These are phyloP conservation scores for Aspergillus jensenii DNA, from an alignment of 2,329 filamentous ascomycete species.

Conservation along the genomic window DNA sequence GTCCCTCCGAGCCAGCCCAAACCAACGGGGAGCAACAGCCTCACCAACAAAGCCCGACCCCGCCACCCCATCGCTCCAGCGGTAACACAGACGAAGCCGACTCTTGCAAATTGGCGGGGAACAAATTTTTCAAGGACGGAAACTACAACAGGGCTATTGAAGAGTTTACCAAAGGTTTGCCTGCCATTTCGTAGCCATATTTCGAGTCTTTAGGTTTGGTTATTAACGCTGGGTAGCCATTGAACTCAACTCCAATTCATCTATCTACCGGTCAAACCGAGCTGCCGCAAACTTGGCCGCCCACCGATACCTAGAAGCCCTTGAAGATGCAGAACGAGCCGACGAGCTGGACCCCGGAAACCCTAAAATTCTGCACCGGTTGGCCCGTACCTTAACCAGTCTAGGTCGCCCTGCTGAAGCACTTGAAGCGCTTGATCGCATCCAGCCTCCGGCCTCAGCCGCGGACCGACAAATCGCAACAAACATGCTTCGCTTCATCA, in stretches of 20 bases:
- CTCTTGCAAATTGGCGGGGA: constrained; percentile 85
- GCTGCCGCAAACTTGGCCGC: constrained; percentile 92
- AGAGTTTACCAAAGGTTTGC: constrained; percentile 89
- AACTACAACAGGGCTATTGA: constrained; percentile 85
- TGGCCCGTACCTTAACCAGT: constrained; percentile 86
- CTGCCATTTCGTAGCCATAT: background rate
- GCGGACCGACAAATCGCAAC: constrained; percentile 83
- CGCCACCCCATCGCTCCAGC: constrained; percentile 50
- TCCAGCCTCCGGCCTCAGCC: constrained; percentile 74
- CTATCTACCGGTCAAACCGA: constrained; percentile 91
- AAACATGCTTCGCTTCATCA: constrained; percentile 80
- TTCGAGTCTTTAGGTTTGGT: background rate
- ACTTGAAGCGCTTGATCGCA: constrained; percentile 75
- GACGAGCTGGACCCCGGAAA: constrained; percentile 82
- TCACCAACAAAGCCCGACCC: constrained; percentile 43
- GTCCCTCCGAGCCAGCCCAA: constrained; percentile 48
- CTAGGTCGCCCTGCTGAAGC: constrained; percentile 86
- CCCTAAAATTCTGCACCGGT: constrained; percentile 80
- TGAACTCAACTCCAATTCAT: constrained; percentile 77
- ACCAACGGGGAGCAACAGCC: constrained; percentile 26
- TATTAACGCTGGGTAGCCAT: constrained; percentile 61
- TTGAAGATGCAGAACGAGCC: constrained; percentile 83
- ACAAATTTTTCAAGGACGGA: constrained; percentile 95
- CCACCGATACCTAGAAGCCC: constrained; percentile 71
- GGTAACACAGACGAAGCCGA: constrained; percentile 73